These are phyloP conservation scores for Barnettozyma salicaria DNA, from an alignment of 805 yeast genomes.

Conservation along the genomic window DNA sequence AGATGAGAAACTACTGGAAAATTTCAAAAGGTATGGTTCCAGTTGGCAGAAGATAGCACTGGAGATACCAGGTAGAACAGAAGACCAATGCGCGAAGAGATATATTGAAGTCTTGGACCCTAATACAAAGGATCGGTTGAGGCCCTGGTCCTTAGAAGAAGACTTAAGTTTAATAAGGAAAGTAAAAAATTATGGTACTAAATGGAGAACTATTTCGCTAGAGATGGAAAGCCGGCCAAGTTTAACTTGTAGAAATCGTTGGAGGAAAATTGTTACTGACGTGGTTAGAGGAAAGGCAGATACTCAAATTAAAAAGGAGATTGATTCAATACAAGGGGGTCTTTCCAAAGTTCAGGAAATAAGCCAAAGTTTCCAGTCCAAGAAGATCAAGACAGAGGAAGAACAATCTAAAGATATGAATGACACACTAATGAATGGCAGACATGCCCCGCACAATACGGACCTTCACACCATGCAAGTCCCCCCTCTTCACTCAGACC, in stretches of 20 bases:
- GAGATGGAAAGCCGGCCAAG: slow-evolving; percentile 78
- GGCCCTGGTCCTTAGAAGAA: slow-evolving; percentile 76
- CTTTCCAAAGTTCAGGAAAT: slow-evolving; percentile 25
- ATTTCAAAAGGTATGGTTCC: slow-evolving; percentile 66
- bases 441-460: background rate
- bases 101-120: slow-evolving; percentile 88
- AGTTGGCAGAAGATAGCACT: slow-evolving; percentile 81
- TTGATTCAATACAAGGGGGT: slow-evolving; percentile 43
- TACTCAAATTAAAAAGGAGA: slow-evolving; percentile 49
- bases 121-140: slow-evolving; percentile 61
- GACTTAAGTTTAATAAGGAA: slow-evolving; percentile 63
- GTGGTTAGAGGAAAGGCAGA: slow-evolving; percentile 64
- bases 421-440: background rate
- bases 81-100: slow-evolving; percentile 91
- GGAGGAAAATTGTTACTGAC: slow-evolving; percentile 80
- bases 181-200: slow-evolving; percentile 71
- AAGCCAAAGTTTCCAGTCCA: slow-evolving; percentile 19
- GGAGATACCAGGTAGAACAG: slow-evolving; percentile 78
- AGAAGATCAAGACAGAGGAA: slow-evolving; percentile 8
- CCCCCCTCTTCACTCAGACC: too few species aligned
- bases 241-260: slow-evolving; percentile 83
- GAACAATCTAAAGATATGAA: background rate
- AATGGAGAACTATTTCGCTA: slow-evolving; percentile 77
- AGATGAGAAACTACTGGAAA: slow-evolving; percentile 58
- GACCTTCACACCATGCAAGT: slow-evolving; percentile 1